Base-by-base conservation (phyloP, 768 basidiomycete species). In the Auriscalpium vulgare region DNA sequence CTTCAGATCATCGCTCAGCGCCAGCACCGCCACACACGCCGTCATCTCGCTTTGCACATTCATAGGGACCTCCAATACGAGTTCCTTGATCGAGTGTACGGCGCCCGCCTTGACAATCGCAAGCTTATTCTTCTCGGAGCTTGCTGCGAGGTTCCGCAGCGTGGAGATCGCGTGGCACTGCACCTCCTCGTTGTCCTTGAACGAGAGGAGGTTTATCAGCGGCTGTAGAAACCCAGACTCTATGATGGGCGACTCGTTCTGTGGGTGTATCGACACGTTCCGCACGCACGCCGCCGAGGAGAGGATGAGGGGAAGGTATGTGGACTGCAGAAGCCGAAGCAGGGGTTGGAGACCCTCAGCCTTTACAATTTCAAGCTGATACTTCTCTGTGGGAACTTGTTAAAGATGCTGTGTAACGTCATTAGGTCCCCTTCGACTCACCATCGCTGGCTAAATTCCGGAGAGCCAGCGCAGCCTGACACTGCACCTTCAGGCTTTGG, bases 21-120 rank as follows among this genome's bases (percentile, higher is more conserved):
- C 97, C 59, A 99, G 73, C 13, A 98, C 97, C 16, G 97, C 97
- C 46, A 97, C 88, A 64, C 95, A 98, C 7, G 97, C 97, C 45
- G 97, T 99, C 97, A 99, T 99, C 74, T 98, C 97, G 66, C 93
- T 95, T 73, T 99, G 97, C 10, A 99, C 97, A 59, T 88, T 89
- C 75, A 97, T 84, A 4, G 97, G 94, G 1, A 97, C 95, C 65
- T 88, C 88, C 11, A 99, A 75, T 2, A 99, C 94, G 16, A 99
- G 77, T 65, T 97, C 93, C 73, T 97, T 97, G 74, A 99, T 99
- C 46, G 91, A 86, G 66, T 93, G 91, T 4, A 97, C 87, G 16
- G 97, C 97, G 4, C 97, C 97, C 6, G 97, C 95, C 69, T 97
- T 90, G 52, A 99, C 95, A 55, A 99, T 98, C 8, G 95, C 93